Evolutionary conservation across 495 filamentous ascomycete genomes (phyloP).

Genomic region (Glarea lozoyensis): DNA sequence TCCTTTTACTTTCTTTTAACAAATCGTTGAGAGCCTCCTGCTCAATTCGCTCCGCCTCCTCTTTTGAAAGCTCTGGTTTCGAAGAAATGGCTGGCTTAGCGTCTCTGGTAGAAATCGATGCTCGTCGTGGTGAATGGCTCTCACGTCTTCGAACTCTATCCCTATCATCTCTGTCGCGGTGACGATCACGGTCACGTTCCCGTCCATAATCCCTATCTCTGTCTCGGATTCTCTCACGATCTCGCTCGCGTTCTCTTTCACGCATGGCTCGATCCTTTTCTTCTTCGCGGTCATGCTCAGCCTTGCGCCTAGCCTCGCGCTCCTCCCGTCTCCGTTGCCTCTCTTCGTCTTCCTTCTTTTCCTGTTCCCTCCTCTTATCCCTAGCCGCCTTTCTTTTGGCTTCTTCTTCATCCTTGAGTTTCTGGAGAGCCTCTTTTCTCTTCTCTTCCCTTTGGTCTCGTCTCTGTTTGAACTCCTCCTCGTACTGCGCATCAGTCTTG

Average conservation of each 20-base stretch:
- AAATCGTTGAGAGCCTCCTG: slow-evolving; percentile 45
- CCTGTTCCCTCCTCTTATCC: slow-evolving; percentile 49
- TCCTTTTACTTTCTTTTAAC: slow-evolving; percentile 42
- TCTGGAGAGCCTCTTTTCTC: too few relatives aligned
- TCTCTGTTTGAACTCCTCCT: slow-evolving; percentile 56
- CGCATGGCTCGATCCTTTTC: slow-evolving; percentile 24
- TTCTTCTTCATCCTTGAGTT: too few relatives aligned
- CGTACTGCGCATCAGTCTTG: slow-evolving; percentile 80
- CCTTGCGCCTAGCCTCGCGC: slow-evolving; percentile 20
- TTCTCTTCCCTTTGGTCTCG: slow-evolving; percentile 48
- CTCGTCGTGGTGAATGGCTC: slow-evolving; percentile 1
- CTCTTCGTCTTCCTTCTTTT: slow-evolving; percentile 31
- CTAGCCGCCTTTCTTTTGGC: too few relatives aligned
- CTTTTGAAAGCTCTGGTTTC: slow-evolving; percentile 40
- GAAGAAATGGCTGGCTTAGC: slow-evolving; percentile 10
- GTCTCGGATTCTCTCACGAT: slow-evolving; percentile 16
- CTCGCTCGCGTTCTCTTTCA: too few relatives aligned
- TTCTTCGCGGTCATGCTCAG: slow-evolving; percentile 20
- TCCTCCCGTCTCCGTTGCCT: slow-evolving; percentile 48
- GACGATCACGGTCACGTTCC: slow-evolving; percentile 23
- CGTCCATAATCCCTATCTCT: slow-evolving; percentile 23
- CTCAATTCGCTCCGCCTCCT: slow-evolving; percentile 44
- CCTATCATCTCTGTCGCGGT: slow-evolving; percentile 21
- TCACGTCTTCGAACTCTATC: slow-evolving; percentile 1
- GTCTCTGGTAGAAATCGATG: slow-evolving; percentile 4